Base-by-base conservation (phyloP, 495 filamentous ascomycete species). In the Copromyces sp. region DNA sequence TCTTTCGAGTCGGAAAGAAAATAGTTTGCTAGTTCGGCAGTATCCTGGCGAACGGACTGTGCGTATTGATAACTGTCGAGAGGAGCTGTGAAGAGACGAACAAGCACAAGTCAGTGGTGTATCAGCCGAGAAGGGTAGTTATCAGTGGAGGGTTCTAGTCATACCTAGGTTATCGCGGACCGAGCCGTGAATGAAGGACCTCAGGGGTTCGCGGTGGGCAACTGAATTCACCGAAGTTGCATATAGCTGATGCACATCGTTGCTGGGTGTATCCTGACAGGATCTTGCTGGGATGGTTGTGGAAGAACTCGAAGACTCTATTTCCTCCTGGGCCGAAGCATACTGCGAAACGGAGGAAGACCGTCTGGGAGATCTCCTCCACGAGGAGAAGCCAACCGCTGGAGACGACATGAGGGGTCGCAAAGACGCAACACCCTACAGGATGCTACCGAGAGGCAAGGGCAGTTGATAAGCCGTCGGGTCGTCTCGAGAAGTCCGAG, bases 1-100 rank as follows among this genome's bases (percentile, higher is more conserved):
- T 83, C 80, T 45, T 83, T 77, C 71, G 87, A 85, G 76, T 90
- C 88, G 70, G 91, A 93, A 40, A 98, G 85, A n/a, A 92, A 92
- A 75, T 92, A 92, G 7, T 88, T 93, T 35, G 95, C 95, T 41
- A 99, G 87, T 79, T 97, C 93, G 40, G 94, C 94, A 2, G 95
- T 97, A 77, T 97, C 90, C 79, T 97, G 92, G 70, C 95, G 90
- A 14, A 99, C 92, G 72, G 89, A 91, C 59, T 89, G 87, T 32
- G 91, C 89, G 81, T 92, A 92, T 71, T 91, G 89, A 8, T 88
- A 87, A 74, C 86, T 89, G 76, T 96, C 92, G 83, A 86, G 73
- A 5, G 84, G 81, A 41, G 80, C 83, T 84, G 71, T 38, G 44
- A 9, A 20, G 68, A 35, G 42, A 40, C n/a, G 39, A 20, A 20